Conservation (phyloP, 495 filamentous ascomycete genomes). For the Penicillium fimorum region DNA sequence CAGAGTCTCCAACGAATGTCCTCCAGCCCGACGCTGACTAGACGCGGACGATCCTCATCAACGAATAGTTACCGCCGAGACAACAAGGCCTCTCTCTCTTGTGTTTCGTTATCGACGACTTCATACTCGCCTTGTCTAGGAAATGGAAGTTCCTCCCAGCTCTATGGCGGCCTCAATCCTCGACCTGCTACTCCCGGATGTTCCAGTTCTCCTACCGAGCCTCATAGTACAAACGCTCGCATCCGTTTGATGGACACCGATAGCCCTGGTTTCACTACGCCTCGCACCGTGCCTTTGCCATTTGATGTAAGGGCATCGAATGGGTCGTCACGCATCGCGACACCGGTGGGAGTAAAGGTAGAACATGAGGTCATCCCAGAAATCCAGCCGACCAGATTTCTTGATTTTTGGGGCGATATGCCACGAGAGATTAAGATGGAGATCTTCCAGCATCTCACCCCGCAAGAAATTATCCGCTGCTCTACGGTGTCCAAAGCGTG, state of each 20-base stretch:
- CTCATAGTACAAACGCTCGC: conserved; percentile 45
- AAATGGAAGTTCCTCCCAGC: conserved; percentile 58
- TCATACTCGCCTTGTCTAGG: conserved; percentile 52
- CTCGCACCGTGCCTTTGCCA: conserved; percentile 58
- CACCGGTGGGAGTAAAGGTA: conserved; percentile 34
- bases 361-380: conserved; percentile 26
- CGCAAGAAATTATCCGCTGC: conserved; percentile 78
- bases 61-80: conserved; percentile 56
- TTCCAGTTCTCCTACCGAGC: conserved; percentile 35
- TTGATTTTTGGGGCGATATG: conserved; percentile 78
- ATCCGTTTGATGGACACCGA: conserved; percentile 50
- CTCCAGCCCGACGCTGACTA: conserved; percentile 74
- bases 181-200: conserved; percentile 65
- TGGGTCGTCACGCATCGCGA: conserved; percentile 28
- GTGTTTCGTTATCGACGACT: conserved; percentile 71
- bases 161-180: conserved; percentile 53
- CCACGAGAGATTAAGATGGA: conserved; percentile 78
- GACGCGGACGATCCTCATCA: conserved; percentile 57
- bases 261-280: conserved; percentile 27
- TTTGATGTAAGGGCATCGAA: conserved; percentile 56
- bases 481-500: conserved; percentile 80
- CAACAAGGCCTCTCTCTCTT: conserved; percentile 78
- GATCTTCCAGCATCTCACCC: conserved; percentile 72
- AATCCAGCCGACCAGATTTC: conserved; percentile 40
- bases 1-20: conserved; percentile 84